Conservation (phyloP, 1,139 yeast genomes). For the Suhomyces bokatorum region DNA sequence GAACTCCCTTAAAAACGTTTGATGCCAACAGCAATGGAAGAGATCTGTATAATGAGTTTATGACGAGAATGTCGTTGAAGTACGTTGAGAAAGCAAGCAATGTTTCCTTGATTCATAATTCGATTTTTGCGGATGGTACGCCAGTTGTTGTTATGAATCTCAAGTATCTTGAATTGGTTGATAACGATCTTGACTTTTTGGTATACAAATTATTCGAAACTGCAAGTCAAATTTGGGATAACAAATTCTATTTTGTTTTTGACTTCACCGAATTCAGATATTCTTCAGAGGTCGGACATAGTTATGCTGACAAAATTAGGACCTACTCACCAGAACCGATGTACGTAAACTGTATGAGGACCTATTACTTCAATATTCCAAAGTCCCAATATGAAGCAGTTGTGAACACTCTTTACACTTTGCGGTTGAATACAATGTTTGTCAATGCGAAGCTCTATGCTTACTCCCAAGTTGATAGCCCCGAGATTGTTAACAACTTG, state of each 20-base stretch:
- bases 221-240: constrained; percentile 73
- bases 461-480: constrained; percentile 50
- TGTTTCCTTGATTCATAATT: constrained; percentile 56
- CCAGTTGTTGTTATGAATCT: constrained; percentile 65
- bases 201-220: constrained; percentile 66
- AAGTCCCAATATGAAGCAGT: constrained; percentile 39
- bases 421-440: constrained; percentile 19
- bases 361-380: constrained; percentile 65
- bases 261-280: constrained; percentile 68
- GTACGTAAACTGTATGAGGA: constrained; percentile 53
- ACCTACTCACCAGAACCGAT: constrained; percentile 51
- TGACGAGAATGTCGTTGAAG: constrained; percentile 64
- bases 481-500: constrained; percentile 47
- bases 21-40: constrained; percentile 41
- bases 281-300: constrained; percentile 32
- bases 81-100: constrained; percentile 49
- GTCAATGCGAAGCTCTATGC: constrained; percentile 29
- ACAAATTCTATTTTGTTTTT: constrained; percentile 59
- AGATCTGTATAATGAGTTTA: constrained; percentile 66
- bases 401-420: constrained; percentile 23
- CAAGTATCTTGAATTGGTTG: constrained; percentile 40
- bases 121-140: constrained; percentile 69
- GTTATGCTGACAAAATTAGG: constrained; percentile 33
- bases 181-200: constrained; percentile 55
- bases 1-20: constrained; percentile 46